These are phyloP conservation scores for Theileria orientalis DNA, from an alignment of 169 alveolate species.

Conservation along the genomic window DNA sequence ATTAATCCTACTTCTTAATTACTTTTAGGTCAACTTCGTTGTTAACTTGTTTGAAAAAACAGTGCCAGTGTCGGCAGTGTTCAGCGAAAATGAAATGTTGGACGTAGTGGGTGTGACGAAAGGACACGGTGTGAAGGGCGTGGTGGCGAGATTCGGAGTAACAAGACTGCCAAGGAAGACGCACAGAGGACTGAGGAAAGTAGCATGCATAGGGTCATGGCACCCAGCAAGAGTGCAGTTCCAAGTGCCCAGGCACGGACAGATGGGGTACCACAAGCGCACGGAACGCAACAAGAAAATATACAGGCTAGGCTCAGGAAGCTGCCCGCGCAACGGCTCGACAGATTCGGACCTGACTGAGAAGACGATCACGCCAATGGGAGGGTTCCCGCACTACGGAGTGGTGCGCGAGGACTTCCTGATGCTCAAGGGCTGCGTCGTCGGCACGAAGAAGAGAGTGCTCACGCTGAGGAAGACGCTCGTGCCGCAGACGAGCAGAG, in stretches of 20 bases:
- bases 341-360: slow-evolving; percentile 97
- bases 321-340: slow-evolving; percentile 92
- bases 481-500: slow-evolving; percentile 90
- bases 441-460: slow-evolving; percentile 97
- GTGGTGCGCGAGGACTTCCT: slow-evolving; percentile 96
- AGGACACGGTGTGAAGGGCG: slow-evolving; percentile 99
- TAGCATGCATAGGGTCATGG: slow-evolving; percentile 99
- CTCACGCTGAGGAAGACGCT: slow-evolving; percentile 96
- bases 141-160: slow-evolving; percentile 98
- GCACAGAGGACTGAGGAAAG: slow-evolving; percentile 99
- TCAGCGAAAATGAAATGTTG: slow-evolving; percentile 95
- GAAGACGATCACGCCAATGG: slow-evolving; percentile 99
- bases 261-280: slow-evolving; percentile 99
- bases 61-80: slow-evolving; percentile 93
- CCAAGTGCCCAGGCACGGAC: slow-evolving; percentile 99
- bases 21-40: slow-evolving; percentile 89
- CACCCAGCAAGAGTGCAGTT: slow-evolving; percentile 99
- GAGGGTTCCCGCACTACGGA: slow-evolving; percentile 99
- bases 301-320: slow-evolving; percentile 96
- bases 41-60: slow-evolving; percentile 94
- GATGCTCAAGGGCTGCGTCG: slow-evolving; percentile 97
- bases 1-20: too few species aligned
- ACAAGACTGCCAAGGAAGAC: slow-evolving; percentile 98
- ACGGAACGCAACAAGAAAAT: slow-evolving; percentile 99
- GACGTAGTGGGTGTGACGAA: slow-evolving; percentile 98